phyloP scores from a whole-genome alignment of 2,329 filamentous ascomycete genomes.

The Grosmannia penicillata region DNA sequence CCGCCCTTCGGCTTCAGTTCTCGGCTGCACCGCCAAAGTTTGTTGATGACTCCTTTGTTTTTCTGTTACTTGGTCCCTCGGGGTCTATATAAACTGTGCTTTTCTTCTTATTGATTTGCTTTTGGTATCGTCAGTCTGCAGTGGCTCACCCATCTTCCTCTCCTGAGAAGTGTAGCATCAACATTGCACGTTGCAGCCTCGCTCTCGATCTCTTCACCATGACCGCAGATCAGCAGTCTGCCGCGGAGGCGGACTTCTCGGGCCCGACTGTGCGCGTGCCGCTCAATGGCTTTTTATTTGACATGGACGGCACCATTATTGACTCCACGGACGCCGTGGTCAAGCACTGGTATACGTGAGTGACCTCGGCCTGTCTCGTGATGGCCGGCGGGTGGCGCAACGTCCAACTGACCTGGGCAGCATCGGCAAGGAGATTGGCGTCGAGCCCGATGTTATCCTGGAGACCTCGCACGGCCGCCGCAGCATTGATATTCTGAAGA shows the following conservation, averaged over 20 bases:
- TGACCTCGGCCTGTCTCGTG: neutral
- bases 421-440: slow-evolving; percentile 69
- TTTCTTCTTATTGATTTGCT: neutral
- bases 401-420: slow-evolving; percentile 22
- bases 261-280: slow-evolving; percentile 29
- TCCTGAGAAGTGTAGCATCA: too few species aligned
- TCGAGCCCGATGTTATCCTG: slow-evolving; percentile 72
- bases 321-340: slow-evolving; percentile 65
- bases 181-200: too few species aligned
- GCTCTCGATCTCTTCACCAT: too few species aligned
- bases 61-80: neutral
- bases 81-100: neutral
- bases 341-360: slow-evolving; percentile 62
- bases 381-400: neutral
- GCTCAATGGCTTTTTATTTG: slow-evolving; percentile 48
- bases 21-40: neutral
- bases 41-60: too few species aligned
- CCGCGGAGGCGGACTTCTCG: slow-evolving; percentile 12
- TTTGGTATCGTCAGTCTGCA: neutral
- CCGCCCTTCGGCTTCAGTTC: slow-evolving; percentile 1
- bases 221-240: neutral
- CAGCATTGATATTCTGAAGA: slow-evolving; percentile 70
- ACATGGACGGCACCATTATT: slow-evolving; percentile 75
- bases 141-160: too few species aligned
- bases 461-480: slow-evolving; percentile 82